Base-by-base conservation (phyloP, 129 eudicot species). In the Silybum marianum region DNA sequence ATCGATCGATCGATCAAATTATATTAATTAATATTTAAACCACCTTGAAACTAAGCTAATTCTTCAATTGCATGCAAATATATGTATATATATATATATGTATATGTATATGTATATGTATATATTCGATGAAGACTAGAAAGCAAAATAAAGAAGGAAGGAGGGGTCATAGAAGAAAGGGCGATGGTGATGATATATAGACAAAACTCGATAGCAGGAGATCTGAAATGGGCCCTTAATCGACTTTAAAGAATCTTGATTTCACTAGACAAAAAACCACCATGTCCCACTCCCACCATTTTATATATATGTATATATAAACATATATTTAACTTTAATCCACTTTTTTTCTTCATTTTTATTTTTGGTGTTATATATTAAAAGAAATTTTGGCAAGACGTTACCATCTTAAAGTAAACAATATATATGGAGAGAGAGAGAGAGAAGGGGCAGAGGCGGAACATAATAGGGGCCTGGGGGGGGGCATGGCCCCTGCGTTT, bases 171-270 rank as follows among this genome's bases (percentile, higher is more conserved):
- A 66, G 79, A 83, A 83, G 86, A 42, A 42, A 39, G 71, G 63
- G 63, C 9, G 77, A 67, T 78, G 71, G 84, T 75, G 80, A 83
- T 80, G 80, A 67, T 88, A 80, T 89, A 87, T 90, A 85, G 88
- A 75, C 85, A 82, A 83, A 78, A 66, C 18, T 66, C 16, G 84
- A 85, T 81, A 84, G 44, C 80, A 85, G 77, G 79, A 85, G 83
- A 87, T 87, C 89, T 90, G 30, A 39, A 30, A 32, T 63, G 93
- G 93, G 89, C 6, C 93, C 88, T 65, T n/a, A 7, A 18, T n/a
- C 9, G 3, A 72, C 38, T 62, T 69, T 28, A 46, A 67, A 73
- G 80, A 79, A 78, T 40, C 71, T 83, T 83, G 74, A 85, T 87
- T 87, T 87, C 76, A 84, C 83, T 78, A 67, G 85, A 85, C 88